Evolutionary conservation across 2,329 filamentous ascomycete genomes (phyloP), one percentile per base, ranked within the genome.

Genomic region (Xylaria polymorpha): DNA sequence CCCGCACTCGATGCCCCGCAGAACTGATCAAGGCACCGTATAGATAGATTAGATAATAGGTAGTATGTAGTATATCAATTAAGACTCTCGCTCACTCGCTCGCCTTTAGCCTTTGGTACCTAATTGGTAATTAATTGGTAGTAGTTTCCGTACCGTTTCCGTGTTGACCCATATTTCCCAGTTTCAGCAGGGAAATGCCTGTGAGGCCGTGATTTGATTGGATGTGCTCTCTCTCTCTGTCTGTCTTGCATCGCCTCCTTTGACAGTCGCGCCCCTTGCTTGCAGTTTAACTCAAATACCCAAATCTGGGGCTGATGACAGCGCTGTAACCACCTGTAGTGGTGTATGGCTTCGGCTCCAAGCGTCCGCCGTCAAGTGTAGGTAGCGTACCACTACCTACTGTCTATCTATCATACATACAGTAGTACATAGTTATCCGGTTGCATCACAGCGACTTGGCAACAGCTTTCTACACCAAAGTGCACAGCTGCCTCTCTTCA

Each of bases 401-500:
- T 53, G n/a, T 22, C 9, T n/a, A 35, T 61, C 50, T 25, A 37
- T 12, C 7, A 8, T 37, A 37, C 35, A 37, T 37, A 37, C 35
- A 29, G 25, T 29, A 29, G 35, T 37, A n/a, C n/a, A n/a, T n/a
- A 12, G 22, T 12, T 50, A 35, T 53, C 50, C 25, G 22, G 48
- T 60, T 68, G 61, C 57, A 68, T 61, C 61, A 37, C 50, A 6
- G 43, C 57, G 56, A 63, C 46, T 22, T 61, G 48, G 63, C 53
- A 55, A 61, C 61, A 67, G 60, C 15, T 66, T 57, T 63, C 46
- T 64, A 64, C 61, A 41, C 58, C 60, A 50, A 51, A 46, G 41
- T 48, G 39, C 35, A 46, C 22, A 55, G 48, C 37, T 53, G 15
- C 25, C 25, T 56, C 32, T 51, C 29, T 44, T 35, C 46, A 29